Evolutionary conservation across 345 rosid genomes (phyloP), one percentile per base, ranked within the genome.

Genomic region (Melastoma malabathricum): DNA sequence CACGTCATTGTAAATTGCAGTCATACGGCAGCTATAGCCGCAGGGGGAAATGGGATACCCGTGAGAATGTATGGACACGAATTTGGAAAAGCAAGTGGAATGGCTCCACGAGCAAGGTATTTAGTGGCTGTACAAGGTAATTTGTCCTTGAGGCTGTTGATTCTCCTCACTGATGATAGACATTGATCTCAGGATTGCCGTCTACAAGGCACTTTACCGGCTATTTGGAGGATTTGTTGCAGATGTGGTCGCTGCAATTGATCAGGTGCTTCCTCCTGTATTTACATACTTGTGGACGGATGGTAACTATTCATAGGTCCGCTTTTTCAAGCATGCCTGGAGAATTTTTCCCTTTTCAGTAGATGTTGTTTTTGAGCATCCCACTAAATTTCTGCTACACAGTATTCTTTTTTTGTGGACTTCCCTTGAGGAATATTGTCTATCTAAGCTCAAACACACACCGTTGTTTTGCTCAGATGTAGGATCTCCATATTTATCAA

Each of bases 51-150:
- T 72, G 98, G 98, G 51, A 83, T 92, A 60, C 93, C 95, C 6
- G 95, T 92, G 72, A 84, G 83, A 72, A 60, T 84, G 71, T 75
- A 76, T 17, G 98, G 98, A 57, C 75, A 92, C 76, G 98, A 92
- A 61, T 92, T 87, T 71, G 98, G 98, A 43, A 92, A 76, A 81
- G 98, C 98, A n/a, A 92, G 98, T 18, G 98, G 98, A 44, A 92
- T 92, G 98, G 98, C 98, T 68, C 98, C 98, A 46, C 93, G 98
- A 64, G 95, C 98, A 45, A 82, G 98, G 98, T 88, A 44, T 10
- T 49, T 47, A 22, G 44, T 44, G 18, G 17, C 41, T 18, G 46
- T 48, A n/a, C 31, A 51, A 39, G 19, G 44, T 17, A 51, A 34
- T 31, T 12, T 29, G 19, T 51, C 44, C 41, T 22, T 51, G 55